A percentile compares a stretch with the other conserved stretches of the same genome.
Evolutionary conservation across 805 yeast species (phyloP).

Genomic region (Sungouiella blattae): DNA sequence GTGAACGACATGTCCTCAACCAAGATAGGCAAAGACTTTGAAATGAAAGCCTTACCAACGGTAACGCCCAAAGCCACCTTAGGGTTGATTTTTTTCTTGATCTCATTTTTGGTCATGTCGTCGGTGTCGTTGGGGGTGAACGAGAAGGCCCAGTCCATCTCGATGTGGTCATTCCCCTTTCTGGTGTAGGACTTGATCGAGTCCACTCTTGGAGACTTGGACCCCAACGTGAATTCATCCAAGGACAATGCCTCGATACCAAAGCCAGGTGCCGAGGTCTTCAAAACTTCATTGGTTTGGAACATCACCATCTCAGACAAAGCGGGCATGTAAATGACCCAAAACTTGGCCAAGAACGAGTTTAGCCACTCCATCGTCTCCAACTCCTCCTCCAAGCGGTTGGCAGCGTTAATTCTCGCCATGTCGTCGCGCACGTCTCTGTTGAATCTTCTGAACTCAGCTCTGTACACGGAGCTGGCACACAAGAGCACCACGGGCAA

Average conservation of each 20-base stretch:
- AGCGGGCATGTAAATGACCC: slow-evolving; percentile 89
- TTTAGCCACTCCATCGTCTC: slow-evolving; percentile 85
- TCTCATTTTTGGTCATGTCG: slow-evolving; percentile 76
- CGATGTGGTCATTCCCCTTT: slow-evolving; percentile 61
- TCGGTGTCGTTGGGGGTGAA: slow-evolving; percentile 81
- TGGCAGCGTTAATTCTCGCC: slow-evolving; percentile 59
- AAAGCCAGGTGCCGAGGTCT: slow-evolving; percentile 75
- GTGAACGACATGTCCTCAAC: slow-evolving; percentile 77
- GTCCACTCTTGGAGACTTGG: slow-evolving; percentile 74
- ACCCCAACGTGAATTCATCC: slow-evolving; percentile 76
- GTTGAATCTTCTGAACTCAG: slow-evolving; percentile 73
- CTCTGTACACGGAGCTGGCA: slow-evolving; percentile 63
- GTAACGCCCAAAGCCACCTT: slow-evolving; percentile 79
- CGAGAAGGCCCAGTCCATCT: slow-evolving; percentile 82
- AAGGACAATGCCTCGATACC: slow-evolving; percentile 73
- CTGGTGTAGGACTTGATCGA: slow-evolving; percentile 71
- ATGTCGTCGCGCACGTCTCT: slow-evolving; percentile 74
- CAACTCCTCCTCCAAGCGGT: slow-evolving; percentile 55
- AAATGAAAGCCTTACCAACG: slow-evolving; percentile 75
- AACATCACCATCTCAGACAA: slow-evolving; percentile 70
- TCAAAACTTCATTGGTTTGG: slow-evolving; percentile 63
- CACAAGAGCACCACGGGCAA: slow-evolving; percentile 56
- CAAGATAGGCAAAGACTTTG: slow-evolving; percentile 71
- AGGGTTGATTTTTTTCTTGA: slow-evolving; percentile 68
- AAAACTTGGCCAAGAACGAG: slow-evolving; percentile 70